A percentile compares a stretch with the other conserved stretches of the same genome.
Evolutionary conservation across 83 land plant genomes (phyloP).

Genomic region (Thuja plicata): DNA sequence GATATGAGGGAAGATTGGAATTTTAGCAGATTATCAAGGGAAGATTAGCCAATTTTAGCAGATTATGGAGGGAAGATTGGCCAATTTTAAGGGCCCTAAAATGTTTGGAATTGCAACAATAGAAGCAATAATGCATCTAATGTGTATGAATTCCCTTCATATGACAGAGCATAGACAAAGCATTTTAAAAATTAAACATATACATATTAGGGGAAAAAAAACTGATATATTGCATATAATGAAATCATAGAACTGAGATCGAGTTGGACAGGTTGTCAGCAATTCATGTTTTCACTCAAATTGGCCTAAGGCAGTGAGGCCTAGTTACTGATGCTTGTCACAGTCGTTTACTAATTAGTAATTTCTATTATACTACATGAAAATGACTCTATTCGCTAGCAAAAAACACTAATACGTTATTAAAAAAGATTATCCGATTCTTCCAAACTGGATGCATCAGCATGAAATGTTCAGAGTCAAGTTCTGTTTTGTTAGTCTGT

Average conservation of each 20-base stretch:
- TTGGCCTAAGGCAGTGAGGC: neutral
- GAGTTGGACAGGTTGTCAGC: neutral
- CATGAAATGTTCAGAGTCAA: neutral
- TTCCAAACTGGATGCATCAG: neutral
- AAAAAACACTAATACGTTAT: neutral
- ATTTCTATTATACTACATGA: neutral
- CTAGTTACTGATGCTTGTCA: neutral
- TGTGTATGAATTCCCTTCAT: neutral
- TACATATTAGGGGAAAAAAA: neutral
- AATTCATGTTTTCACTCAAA: neutral
- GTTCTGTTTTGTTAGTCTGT: neutral
- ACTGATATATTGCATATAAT: neutral
- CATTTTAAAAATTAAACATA: neutral
- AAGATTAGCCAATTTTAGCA: neutral
- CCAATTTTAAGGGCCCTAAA: neutral
- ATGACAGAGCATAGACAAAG: neutral
- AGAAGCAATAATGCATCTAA: neutral
- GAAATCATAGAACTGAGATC: neutral
- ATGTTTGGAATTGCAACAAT: neutral
- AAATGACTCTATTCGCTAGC: neutral
- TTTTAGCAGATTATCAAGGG: neutral
- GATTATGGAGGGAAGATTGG: neutral
- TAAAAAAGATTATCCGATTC: neutral
- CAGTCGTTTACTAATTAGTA: neutral
- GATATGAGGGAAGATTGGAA: too few species aligned